Evolutionary conservation across 495 filamentous ascomycete species (phyloP).

Genomic region (Emericellopsis terricola): DNA sequence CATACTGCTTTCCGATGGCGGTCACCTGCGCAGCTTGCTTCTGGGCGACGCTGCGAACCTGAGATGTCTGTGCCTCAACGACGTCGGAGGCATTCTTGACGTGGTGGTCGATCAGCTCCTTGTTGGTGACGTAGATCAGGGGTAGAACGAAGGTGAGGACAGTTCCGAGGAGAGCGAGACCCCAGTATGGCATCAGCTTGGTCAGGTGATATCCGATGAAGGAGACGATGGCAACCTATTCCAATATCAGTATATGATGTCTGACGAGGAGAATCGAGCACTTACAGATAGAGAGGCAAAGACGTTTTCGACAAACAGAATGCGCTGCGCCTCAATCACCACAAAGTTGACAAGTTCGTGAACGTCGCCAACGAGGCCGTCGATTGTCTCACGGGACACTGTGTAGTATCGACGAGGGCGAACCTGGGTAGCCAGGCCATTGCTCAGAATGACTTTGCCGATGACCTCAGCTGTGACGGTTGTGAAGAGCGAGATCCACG

Average conservation of each 20-base stretch:
- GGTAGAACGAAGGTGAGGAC: slow-evolving; percentile 70
- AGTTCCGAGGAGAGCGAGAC: slow-evolving; percentile 60
- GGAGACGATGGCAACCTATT: slow-evolving; percentile 56
- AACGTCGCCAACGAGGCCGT: slow-evolving; percentile 62
- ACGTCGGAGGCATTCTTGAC: slow-evolving; percentile 52
- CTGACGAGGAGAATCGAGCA: slow-evolving; percentile 4
- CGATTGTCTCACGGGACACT: slow-evolving; percentile 66
- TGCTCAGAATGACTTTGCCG: slow-evolving; percentile 57
- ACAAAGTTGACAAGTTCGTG: slow-evolving; percentile 95
- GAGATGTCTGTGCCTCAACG: slow-evolving; percentile 61
- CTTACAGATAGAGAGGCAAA: slow-evolving; percentile 34
- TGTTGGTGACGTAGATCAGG: slow-evolving; percentile 81
- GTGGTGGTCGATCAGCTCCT: slow-evolving; percentile 80
- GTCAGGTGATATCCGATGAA: slow-evolving; percentile 86
- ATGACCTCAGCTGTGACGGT: slow-evolving; percentile 60
- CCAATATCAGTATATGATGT: slow-evolving; percentile 2
- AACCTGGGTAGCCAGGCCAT: slow-evolving; percentile 69
- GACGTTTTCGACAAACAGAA: slow-evolving; percentile 89
- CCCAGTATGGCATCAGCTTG: slow-evolving; percentile 89
- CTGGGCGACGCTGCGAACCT: slow-evolving; percentile 60
- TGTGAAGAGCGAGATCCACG: slow-evolving; percentile 45
- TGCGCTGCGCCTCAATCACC: slow-evolving; percentile 86
- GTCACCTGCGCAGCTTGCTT: slow-evolving; percentile 67
- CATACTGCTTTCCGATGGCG: slow-evolving; percentile 59
- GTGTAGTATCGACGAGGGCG: slow-evolving; percentile 88